phyloP scores from a whole-genome alignment of 495 filamentous ascomycete species.

The Lasiosphaeria ovina region DNA sequence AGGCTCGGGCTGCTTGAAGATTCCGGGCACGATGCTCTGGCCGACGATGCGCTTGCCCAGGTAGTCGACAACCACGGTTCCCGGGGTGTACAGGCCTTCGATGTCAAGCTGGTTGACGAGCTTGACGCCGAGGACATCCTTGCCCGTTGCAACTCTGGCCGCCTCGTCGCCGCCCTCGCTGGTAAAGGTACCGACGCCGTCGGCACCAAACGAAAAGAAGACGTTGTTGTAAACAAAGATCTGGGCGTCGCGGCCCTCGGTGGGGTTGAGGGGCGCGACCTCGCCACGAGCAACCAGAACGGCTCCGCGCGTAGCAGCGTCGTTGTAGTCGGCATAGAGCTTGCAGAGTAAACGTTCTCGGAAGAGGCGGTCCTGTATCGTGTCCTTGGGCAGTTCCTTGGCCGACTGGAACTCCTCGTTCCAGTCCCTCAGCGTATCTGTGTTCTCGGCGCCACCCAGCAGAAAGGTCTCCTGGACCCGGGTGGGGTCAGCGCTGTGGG shows the following conservation, averaged over 20 bases:
- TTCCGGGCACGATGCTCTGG: constrained; percentile 97
- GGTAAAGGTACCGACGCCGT: constrained; percentile 96
- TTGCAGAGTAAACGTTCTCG: constrained; percentile 90
- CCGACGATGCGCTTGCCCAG: constrained; percentile 95
- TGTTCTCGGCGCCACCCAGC: constrained; percentile 83
- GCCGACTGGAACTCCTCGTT: constrained; percentile 99
- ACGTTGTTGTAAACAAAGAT: constrained; percentile 99
- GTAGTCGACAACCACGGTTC: constrained; percentile 96
- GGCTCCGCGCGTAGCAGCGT: constrained; percentile 91
- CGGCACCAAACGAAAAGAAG: constrained; percentile 97
- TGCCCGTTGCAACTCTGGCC: constrained; percentile 91
- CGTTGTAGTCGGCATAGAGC: constrained; percentile 95
- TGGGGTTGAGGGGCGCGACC: constrained; percentile 94
- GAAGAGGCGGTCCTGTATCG: constrained; percentile 94
- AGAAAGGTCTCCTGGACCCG: constrained; percentile 92
- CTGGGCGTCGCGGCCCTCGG: constrained; percentile 86
- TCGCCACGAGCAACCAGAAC: constrained; percentile 90
- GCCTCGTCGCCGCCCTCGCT: constrained; percentile 97
- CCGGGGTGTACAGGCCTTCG: constrained; percentile 87
- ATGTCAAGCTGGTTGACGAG: constrained; percentile 97
- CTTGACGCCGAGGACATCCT: constrained; percentile 92
- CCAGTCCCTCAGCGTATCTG: constrained; percentile 94
- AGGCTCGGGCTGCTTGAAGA: constrained; percentile 97
- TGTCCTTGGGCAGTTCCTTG: constrained; percentile 86
- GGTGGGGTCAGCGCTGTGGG: constrained; percentile 79